phyloP scores from a whole-genome alignment of 1,139 yeast species.

The Suhomyces kunorum region DNA sequence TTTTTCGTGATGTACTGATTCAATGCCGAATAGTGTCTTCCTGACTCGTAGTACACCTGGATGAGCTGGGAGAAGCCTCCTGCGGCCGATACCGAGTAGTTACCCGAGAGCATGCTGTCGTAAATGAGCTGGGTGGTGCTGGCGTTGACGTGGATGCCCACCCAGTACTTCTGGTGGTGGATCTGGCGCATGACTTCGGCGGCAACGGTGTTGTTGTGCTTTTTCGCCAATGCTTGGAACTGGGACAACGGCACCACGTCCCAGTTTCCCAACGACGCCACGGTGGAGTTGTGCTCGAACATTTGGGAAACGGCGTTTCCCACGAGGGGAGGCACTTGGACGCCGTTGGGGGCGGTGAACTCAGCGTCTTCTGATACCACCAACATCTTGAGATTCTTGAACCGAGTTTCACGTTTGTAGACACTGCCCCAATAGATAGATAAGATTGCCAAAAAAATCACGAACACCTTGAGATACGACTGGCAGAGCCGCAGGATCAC shows the following conservation, averaged over 20 bases:
- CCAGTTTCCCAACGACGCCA: slow-evolving; percentile 42
- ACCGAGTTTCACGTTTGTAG: slow-evolving; percentile 41
- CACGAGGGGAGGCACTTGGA: slow-evolving; percentile 27
- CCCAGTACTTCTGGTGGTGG: slow-evolving; percentile 56
- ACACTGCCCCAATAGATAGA: slow-evolving; percentile 65
- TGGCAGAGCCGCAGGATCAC: slow-evolving; percentile 9
- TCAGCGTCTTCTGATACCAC: slow-evolving; percentile 49
- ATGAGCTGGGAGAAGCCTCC: slow-evolving; percentile 26
- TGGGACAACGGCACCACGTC: slow-evolving; percentile 28
- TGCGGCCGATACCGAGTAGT: slow-evolving; percentile 19
- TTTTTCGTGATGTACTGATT: slow-evolving; percentile 42
- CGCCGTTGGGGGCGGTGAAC: slow-evolving; percentile 21
- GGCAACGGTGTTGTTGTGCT: slow-evolving; percentile 33
- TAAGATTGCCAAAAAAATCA: slow-evolving; percentile 32
- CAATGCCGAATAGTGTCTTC: slow-evolving; percentile 52
- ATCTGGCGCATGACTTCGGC: slow-evolving; percentile 40
- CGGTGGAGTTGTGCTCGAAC: slow-evolving; percentile 19
- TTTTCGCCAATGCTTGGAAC: slow-evolving; percentile 31
- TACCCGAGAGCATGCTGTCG: slow-evolving; percentile 30
- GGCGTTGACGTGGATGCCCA: slow-evolving; percentile 47
- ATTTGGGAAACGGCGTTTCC: slow-evolving; percentile 35
- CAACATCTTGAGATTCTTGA: slow-evolving; percentile 42
- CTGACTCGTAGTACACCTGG: slow-evolving; percentile 49
- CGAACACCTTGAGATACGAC: slow-evolving; percentile 22
- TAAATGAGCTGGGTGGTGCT: slow-evolving; percentile 43